Base-by-base conservation (phyloP, 106 monocot species). In the Triglochin maritima region DNA sequence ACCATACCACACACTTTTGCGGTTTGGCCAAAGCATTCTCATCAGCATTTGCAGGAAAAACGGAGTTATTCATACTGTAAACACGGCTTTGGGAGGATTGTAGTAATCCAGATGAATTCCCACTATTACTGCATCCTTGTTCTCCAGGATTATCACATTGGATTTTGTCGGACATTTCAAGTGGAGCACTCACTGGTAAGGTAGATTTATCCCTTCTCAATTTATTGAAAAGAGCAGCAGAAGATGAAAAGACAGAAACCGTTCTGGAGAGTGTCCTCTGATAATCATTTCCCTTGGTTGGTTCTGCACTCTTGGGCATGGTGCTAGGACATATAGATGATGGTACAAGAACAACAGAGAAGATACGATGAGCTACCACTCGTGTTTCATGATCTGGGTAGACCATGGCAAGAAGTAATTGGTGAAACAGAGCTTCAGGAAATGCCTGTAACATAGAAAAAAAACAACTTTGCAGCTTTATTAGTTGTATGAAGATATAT, bases 181-280 rank as follows among this genome's bases (percentile, higher is more conserved):
- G 75, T 41, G 13, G 50, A 60, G 53, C 46, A 76, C 42, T 72
- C 63, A 73, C 82, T 59, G 63, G 54, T 4, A 69, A 76, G 51
- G 75, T 67, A 71, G 15, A 59, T 68, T 79, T 85, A 41, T 82
- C 84, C 60, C 77, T 77, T 77, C 67, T 82, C 41, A 86, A 52
- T 68, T 89, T 94, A 63, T 78, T 81, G 73, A 95, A 95, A 47
- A 94, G 76, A 80, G 87, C 85, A 73, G 95, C 90, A 62, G 95
- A 96, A 69, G 95, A 87, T 69, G 95, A 96, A 80, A 96, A 96
- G 56, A 88, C 87, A 47, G 95, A 90, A 17, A 88, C 85, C 15
- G 90, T 90, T 68, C 87, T 83, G 7, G 90, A 85, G 41, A 96
- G 85, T 46, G 90, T 96, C 63, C 87, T 78, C 65, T 17, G 79